Conservation (phyloP, 2,329 filamentous ascomycete species). For the Ascochyta clinopodiicola region DNA sequence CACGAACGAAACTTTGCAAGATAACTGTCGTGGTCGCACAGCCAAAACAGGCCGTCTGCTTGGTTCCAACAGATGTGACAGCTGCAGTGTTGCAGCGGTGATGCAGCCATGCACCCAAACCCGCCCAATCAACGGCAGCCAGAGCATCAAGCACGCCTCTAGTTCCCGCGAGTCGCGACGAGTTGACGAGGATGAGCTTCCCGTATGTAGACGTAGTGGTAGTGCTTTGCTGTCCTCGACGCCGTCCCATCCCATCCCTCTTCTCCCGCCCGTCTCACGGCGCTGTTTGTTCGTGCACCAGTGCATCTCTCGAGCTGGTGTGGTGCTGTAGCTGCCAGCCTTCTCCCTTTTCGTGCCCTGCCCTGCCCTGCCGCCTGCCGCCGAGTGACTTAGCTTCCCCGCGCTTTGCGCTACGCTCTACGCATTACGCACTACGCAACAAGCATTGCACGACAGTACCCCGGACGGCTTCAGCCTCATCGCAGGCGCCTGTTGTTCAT, state of each 20-base stretch:
- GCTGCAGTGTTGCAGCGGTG: conserved; percentile 22
- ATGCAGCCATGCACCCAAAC: neutral
- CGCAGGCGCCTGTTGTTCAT: conserved; percentile 31
- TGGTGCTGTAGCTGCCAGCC: conserved; percentile 28
- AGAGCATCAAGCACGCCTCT: conserved; percentile 19
- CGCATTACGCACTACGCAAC: neutral
- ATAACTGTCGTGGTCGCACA: conserved; percentile 16
- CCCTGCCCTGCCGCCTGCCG: conserved; percentile 6
- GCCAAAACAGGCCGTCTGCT: conserved; percentile 6
- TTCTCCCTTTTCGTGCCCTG: conserved; percentile 22
- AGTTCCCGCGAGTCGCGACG: conserved; percentile 1
- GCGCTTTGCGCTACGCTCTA: conserved; percentile 14
- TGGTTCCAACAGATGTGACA: conserved; percentile 25
- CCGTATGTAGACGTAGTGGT: neutral
- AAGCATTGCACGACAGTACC: conserved; percentile 32
- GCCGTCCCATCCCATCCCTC: neutral
- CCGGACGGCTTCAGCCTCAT: conserved; percentile 40
- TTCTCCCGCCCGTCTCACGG: neutral
- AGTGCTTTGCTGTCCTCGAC: neutral
- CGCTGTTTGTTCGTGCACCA: conserved; percentile 6
- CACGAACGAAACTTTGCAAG: conserved; percentile 3
- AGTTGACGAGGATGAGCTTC: conserved; percentile 23
- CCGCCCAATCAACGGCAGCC: conserved; percentile 20
- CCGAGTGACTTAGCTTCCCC: conserved; percentile 29
- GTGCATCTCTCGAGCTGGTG: conserved; percentile 4